Evolutionary conservation across 371 early-diverging fungal genomes (phyloP).

Genomic region (Mucor irregularis): DNA sequence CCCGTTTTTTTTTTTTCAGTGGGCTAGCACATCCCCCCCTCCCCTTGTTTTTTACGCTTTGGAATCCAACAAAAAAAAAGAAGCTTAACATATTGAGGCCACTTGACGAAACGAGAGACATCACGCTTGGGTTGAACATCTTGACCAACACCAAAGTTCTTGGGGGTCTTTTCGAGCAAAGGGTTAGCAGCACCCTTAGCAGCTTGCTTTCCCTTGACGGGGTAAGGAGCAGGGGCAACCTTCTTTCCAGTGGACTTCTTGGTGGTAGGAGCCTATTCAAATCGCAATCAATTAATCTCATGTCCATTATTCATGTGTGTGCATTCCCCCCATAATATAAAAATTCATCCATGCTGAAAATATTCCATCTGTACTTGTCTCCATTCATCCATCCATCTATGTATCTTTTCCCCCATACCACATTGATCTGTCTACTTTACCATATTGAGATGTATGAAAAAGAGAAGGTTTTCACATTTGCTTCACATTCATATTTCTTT

Average conservation of each 20-base stretch:
- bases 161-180: constrained; percentile 89
- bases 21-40: neutral
- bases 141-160: constrained; percentile 92
- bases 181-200: constrained; percentile 83
- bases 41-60: constrained; percentile 12
- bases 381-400: constrained; percentile 12
- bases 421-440: constrained; percentile 10
- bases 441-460: constrained; percentile 26
- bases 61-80: neutral
- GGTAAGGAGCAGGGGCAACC: constrained; percentile 91
- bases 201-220: constrained; percentile 69
- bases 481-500: constrained; percentile 1
- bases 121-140: constrained; percentile 95
- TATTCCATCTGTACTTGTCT: constrained; percentile 1
- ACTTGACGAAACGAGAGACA: constrained; percentile 95
- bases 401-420: neutral
- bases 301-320: neutral
- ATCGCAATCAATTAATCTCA: neutral
- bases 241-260: constrained; percentile 80
- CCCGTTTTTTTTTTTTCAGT: neutral
- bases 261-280: constrained; percentile 52
- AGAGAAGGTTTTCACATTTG: constrained; percentile 17
- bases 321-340: neutral
- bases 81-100: constrained; percentile 97
- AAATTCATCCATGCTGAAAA: too few relatives aligned